Evolutionary conservation across 441 rosid genomes (phyloP), one percentile per base, ranked within the genome.

Genomic region (Croton setiger): DNA sequence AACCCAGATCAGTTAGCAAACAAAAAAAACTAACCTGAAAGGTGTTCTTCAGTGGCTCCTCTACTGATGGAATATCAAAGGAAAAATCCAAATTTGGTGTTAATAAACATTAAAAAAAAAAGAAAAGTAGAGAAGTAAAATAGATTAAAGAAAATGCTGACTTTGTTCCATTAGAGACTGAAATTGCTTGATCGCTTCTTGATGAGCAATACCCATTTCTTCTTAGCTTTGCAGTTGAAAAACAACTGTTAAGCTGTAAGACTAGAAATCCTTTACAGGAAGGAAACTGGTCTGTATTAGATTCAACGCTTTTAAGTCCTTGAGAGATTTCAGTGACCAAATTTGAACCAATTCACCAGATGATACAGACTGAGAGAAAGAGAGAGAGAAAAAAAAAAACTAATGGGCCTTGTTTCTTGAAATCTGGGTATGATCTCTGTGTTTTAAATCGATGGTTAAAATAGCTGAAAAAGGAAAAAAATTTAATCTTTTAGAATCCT

Each of bases 151-250:
- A 51, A 74, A 56, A 73, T 74, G 75, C 87, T 84, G 58, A 94
- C 98, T 88, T 69, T 82, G 78, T 76, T 84, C 93, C 86, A 91
- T 84, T 61, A 87, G 75, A 60, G 82, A 65, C 78, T 79, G 88
- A 21, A 91, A 82, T 74, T 90, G 90, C 83, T 83, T 81, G 81
- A 90, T 72, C 45, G 88, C 88, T 75, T 89, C 97, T 60, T 89
- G 84, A 81, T 81, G 64, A 72, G 80, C 78, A 63, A 65, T 60
- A 67, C 84, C 85, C 92, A 87, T 86, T 52, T 43, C 65, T 72
- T 76, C 65, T 62, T 64, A 68, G 66, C 39, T 31, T 23, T 31
- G 43, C 72, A 49, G 60, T 23, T 62, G 41, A 31, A 60, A 63
- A 20, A 56, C 47, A 27, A 45, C 52, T 56, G 54, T 18, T 10